Percentiles rank a stretch among this genome's conserved stretches.
These are phyloP conservation scores for Ascochyta koolunga DNA, from an alignment of 2,329 filamentous ascomycete genomes.

Conservation along the genomic window DNA sequence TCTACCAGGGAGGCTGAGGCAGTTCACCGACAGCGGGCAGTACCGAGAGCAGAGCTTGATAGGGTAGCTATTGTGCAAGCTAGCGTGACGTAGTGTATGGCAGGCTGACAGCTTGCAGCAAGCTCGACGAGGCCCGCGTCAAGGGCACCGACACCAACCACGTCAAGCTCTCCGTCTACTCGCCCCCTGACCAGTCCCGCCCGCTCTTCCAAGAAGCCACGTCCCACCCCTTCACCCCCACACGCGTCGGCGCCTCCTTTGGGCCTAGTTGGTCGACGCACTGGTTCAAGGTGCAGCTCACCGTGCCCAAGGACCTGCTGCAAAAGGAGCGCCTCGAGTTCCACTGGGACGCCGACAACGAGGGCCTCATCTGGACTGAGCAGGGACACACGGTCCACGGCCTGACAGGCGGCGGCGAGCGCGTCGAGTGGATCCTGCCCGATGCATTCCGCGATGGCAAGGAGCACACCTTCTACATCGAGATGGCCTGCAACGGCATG, in stretches of 20 bases:
- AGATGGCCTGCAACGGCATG: constrained; percentile 99
- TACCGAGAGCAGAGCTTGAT: constrained; percentile 77
- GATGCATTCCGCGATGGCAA: constrained; percentile 81
- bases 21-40: constrained; percentile 75
- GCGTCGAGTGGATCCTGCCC: constrained; percentile 90
- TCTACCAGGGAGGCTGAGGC: constrained; percentile 84
- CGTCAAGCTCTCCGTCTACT: constrained; percentile 85
- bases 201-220: constrained; percentile 87
- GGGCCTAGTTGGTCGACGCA: constrained; percentile 97
- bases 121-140: constrained; percentile 71
- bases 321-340: constrained; percentile 87
- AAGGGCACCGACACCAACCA: constrained; percentile 68
- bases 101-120: constrained; percentile 54
- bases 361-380: constrained; percentile 92
- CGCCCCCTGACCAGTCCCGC: constrained; percentile 76
- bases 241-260: constrained; percentile 77
- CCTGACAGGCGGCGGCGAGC: constrained; percentile 85
- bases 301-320: constrained; percentile 73
- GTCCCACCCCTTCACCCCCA: constrained; percentile 75
- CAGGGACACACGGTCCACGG: constrained; percentile 91
- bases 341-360: constrained; percentile 94
- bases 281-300: constrained; percentile 89
- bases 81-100: background rate
- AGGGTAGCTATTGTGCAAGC: constrained; percentile 55
- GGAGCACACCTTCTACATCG: constrained; percentile 89